A percentile compares a stretch with the other conserved stretches of the same genome.
Conservation (phyloP, 2,329 filamentous ascomycete genomes). For the Ascochyta fabae region DNA sequence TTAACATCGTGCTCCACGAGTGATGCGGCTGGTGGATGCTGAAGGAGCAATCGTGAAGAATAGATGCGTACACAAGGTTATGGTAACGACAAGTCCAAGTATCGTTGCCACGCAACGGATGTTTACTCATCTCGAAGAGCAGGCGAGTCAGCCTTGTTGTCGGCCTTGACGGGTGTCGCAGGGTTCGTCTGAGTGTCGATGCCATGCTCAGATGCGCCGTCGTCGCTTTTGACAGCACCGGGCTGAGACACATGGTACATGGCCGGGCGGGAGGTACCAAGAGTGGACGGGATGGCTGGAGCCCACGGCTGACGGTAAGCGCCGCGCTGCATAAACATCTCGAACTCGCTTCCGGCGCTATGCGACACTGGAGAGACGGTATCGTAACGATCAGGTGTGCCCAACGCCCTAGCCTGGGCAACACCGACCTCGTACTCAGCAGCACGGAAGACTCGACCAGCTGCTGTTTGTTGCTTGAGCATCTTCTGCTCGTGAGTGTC, state of each 20-base stretch:
- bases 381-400: slow-evolving; percentile 43
- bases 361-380: slow-evolving; percentile 44
- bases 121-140: slow-evolving; percentile 38
- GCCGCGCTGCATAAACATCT: slow-evolving; percentile 46
- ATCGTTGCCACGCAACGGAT: neutral
- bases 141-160: slow-evolving; percentile 34
- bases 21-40: slow-evolving; percentile 33
- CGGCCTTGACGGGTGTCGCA: slow-evolving; percentile 44
- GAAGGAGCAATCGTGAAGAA: slow-evolving; percentile 41
- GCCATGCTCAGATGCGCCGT: slow-evolving; percentile 39
- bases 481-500: slow-evolving; percentile 97
- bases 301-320: slow-evolving; percentile 44
- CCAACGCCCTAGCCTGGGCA: slow-evolving; percentile 46
- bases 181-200: slow-evolving; percentile 42
- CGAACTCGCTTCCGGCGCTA: slow-evolving; percentile 46
- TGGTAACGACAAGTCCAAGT: slow-evolving; percentile 17
- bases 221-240: slow-evolving; percentile 36
- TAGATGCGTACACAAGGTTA: slow-evolving; percentile 33
- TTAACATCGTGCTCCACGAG: slow-evolving; percentile 19
- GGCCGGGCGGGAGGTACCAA: slow-evolving; percentile 40
- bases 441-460: slow-evolving; percentile 92
- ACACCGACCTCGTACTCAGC: slow-evolving; percentile 76
- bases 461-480: slow-evolving; percentile 93
- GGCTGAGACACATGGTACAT: slow-evolving; percentile 37
- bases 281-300: slow-evolving; percentile 43